These are phyloP conservation scores for Naganishia liquefaciens DNA, from an alignment of 1,284 basidiomycete species.

Conservation along the genomic window DNA sequence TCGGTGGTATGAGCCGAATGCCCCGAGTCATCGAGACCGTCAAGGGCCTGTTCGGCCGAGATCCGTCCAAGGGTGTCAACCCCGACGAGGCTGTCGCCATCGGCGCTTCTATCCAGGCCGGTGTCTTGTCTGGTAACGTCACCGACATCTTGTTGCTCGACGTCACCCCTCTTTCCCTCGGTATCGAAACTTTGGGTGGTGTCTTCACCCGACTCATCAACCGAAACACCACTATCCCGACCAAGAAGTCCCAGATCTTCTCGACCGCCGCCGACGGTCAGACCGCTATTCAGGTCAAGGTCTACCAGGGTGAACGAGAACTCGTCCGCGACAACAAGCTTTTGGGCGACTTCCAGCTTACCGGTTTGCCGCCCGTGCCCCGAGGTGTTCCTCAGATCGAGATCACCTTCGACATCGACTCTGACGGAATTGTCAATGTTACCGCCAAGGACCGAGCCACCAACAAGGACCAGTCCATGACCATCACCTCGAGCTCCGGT, in stretches of 20 bases:
- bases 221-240: constrained; percentile 98
- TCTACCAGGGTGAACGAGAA: constrained; percentile 98
- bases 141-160: constrained; percentile 88
- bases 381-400: constrained; percentile 99
- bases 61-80: constrained; percentile 97
- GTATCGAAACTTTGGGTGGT: constrained; percentile 98
- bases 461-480: constrained; percentile 84
- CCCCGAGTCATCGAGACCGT: constrained; percentile 92
- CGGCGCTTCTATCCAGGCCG: constrained; percentile 89
- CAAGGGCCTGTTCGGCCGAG: constrained; percentile 86
- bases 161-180: constrained; percentile 64
- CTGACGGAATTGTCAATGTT: constrained; percentile 98
- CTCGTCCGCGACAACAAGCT: constrained; percentile 92
- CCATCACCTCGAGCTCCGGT: constrained; percentile 92
- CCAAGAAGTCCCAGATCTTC: constrained; percentile 98
- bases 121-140: constrained; percentile 93
- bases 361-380: constrained; percentile 83
- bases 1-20: constrained; percentile 98
- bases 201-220: constrained; percentile 91
- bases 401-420: constrained; percentile 98
- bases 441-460: constrained; percentile 97
- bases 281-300: constrained; percentile 95
- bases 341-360: constrained; percentile 99
- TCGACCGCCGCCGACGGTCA: constrained; percentile 96
- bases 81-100: constrained; percentile 93